These are phyloP conservation scores for Truncatella angustata DNA, from an alignment of 2,329 filamentous ascomycete genomes.

Conservation along the genomic window DNA sequence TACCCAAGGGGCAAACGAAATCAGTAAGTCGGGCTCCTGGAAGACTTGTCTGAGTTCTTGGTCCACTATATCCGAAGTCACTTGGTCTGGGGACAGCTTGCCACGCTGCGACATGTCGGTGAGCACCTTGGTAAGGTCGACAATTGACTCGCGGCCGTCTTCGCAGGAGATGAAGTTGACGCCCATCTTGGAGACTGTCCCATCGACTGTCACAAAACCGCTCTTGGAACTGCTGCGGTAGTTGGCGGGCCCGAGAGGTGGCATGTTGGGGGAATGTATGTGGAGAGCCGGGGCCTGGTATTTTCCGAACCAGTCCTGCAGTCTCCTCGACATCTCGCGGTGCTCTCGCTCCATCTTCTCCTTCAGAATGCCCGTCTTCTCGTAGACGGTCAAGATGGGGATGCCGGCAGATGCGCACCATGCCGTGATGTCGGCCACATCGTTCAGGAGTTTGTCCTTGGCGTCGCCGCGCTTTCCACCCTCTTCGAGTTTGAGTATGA, in stretches of 20 bases:
- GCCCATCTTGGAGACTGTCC: conserved; percentile 37
- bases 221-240: conserved; percentile 13
- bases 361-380: conserved; percentile 86
- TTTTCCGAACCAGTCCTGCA: conserved; percentile 83
- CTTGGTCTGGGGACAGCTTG: conserved; percentile 78
- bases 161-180: conserved; percentile 82
- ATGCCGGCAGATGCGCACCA: conserved; percentile 94
- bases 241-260: conserved; percentile 19
- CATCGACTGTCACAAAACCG: background rate
- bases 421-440: conserved; percentile 86
- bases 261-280: conserved; percentile 39
- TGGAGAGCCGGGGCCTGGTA: conserved; percentile 67
- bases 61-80: conserved; percentile 82
- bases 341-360: conserved; percentile 84
- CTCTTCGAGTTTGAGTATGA: conserved; percentile 74
- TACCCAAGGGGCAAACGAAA: conserved; percentile 82
- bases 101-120: conserved; percentile 91
- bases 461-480: conserved; percentile 69
- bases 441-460: conserved; percentile 80
- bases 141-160: conserved; percentile 89
- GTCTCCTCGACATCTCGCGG: conserved; percentile 72
- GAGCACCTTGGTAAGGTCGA: conserved; percentile 91
- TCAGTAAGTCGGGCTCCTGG: conserved; percentile 83
- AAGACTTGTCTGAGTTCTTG: conserved; percentile 83
- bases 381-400: conserved; percentile 84